Evolutionary conservation across 306 rosid genomes (phyloP).

Genomic region (Fagus sylvatica): DNA sequence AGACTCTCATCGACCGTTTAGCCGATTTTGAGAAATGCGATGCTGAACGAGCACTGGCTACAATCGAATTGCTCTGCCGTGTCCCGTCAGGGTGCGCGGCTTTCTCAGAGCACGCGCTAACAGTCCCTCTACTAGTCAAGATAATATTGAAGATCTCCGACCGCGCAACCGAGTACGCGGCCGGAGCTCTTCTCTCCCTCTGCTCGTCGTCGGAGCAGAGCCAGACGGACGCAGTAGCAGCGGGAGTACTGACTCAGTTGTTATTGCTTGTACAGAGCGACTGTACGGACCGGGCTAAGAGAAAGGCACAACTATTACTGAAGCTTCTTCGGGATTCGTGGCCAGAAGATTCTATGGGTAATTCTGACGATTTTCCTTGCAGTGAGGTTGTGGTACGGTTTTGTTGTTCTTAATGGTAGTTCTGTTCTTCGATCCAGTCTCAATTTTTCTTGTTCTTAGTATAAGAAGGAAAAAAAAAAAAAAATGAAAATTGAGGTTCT

Average conservation of each 20-base stretch:
- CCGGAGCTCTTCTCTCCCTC: slow-evolving; percentile 78
- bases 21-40: slow-evolving; percentile 85
- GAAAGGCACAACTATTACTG: slow-evolving; percentile 85
- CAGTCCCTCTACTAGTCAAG: slow-evolving; percentile 83
- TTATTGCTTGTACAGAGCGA: slow-evolving; percentile 84
- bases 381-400: slow-evolving; percentile 64
- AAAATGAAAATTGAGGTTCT: slow-evolving; percentile 19
- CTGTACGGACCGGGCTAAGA: slow-evolving; percentile 87
- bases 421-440: slow-evolving; percentile 27
- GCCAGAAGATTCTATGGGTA: slow-evolving; percentile 80
- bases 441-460: slow-evolving; percentile 29
- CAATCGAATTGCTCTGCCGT: slow-evolving; percentile 75
- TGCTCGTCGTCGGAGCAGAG: slow-evolving; percentile 70
- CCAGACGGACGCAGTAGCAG: slow-evolving; percentile 75
- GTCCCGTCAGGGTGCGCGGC: slow-evolving; percentile 57
- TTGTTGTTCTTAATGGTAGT: slow-evolving; percentile 13
- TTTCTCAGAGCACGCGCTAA: slow-evolving; percentile 69
- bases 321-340: slow-evolving; percentile 99
- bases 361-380: slow-evolving; percentile 81
- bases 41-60: slow-evolving; percentile 77
- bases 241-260: slow-evolving; percentile 78
- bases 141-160: slow-evolving; percentile 75
- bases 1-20: slow-evolving; percentile 55
- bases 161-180: slow-evolving; percentile 89
- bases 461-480: background rate